Percentiles rank a stretch among this genome's conserved stretches.
These are phyloP conservation scores for Gossypium sturtianum DNA, from an alignment of 345 rosid genomes.

Conservation along the genomic window DNA sequence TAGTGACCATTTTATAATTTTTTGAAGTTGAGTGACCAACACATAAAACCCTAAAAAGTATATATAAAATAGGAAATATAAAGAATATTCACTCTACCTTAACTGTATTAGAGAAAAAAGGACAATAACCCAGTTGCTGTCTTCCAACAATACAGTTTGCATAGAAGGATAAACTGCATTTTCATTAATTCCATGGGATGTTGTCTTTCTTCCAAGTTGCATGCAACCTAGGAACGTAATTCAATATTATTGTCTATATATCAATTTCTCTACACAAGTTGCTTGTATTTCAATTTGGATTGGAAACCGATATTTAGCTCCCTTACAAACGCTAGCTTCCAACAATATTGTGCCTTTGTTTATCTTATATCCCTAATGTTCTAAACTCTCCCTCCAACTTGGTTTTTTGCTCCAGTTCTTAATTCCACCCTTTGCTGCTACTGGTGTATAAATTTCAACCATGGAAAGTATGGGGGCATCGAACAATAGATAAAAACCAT, in stretches of 20 bases:
- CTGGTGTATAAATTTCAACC: background rate
- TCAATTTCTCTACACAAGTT: background rate
- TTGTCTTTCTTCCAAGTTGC: background rate
- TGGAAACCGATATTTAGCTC: background rate
- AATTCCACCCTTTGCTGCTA: background rate
- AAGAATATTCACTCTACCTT: too few species aligned
- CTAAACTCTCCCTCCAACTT: background rate
- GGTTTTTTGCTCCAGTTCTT: background rate
- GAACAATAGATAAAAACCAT: background rate
- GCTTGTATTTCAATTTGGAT: background rate
- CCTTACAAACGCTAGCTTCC: background rate
- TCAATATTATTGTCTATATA: background rate
- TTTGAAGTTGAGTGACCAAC: too few species aligned
- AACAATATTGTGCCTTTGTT: background rate
- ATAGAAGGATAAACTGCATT: background rate
- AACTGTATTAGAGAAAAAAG: too few species aligned
- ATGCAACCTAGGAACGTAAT: background rate
- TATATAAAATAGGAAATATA: too few species aligned
- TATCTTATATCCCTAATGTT: background rate
- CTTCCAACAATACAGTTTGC: background rate
- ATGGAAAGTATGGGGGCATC: background rate
- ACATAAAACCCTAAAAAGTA: too few species aligned
- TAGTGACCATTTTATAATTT: too few species aligned
- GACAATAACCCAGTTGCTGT: background rate
- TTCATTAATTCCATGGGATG: background rate